Percentiles rank a stretch among this genome's conserved stretches.
Conservation (phyloP, 805 yeast species). For the Sugiyamaella smithiae region DNA sequence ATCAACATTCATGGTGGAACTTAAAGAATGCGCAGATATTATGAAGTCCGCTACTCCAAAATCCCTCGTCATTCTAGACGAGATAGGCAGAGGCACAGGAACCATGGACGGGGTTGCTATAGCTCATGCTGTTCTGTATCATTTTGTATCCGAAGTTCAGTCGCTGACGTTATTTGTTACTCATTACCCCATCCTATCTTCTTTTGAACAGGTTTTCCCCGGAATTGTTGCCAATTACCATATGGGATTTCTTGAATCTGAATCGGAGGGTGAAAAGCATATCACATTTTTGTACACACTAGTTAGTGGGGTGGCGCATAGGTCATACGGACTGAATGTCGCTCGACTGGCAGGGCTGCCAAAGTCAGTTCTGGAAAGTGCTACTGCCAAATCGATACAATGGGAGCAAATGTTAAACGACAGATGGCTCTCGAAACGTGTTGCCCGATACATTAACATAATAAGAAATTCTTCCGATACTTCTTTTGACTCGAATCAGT, state of each 20-base stretch:
- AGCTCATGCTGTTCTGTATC: slow-evolving; percentile 67
- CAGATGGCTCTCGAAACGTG: neutral
- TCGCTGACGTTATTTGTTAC: slow-evolving; percentile 77
- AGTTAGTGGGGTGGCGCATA: slow-evolving; percentile 49
- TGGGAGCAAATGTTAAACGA: slow-evolving; percentile 20
- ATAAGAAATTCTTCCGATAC: neutral
- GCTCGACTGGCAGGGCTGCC: slow-evolving; percentile 69
- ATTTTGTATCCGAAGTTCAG: slow-evolving; percentile 43
- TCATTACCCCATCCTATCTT: slow-evolving; percentile 69
- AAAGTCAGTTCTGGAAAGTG: slow-evolving; percentile 23
- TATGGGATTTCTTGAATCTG: slow-evolving; percentile 55
- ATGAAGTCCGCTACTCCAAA: slow-evolving; percentile 47
- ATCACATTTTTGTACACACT: slow-evolving; percentile 54
- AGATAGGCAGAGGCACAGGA: slow-evolving; percentile 73
- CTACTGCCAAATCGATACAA: slow-evolving; percentile 27
- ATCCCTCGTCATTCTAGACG: slow-evolving; percentile 68
- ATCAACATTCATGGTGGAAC: slow-evolving; percentile 80
- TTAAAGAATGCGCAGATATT: slow-evolving; percentile 62
- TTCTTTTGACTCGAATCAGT: neutral
- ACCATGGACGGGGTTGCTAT: slow-evolving; percentile 79
- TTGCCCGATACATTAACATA: neutral
- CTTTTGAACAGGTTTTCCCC: slow-evolving; percentile 43
- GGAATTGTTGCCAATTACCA: slow-evolving; percentile 56
- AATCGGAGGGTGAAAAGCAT: slow-evolving; percentile 39
- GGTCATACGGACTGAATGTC: slow-evolving; percentile 82